Evolutionary conservation across 306 rosid genomes (phyloP), one percentile per base, ranked within the genome.

Genomic region (Lagenaria siceraria): DNA sequence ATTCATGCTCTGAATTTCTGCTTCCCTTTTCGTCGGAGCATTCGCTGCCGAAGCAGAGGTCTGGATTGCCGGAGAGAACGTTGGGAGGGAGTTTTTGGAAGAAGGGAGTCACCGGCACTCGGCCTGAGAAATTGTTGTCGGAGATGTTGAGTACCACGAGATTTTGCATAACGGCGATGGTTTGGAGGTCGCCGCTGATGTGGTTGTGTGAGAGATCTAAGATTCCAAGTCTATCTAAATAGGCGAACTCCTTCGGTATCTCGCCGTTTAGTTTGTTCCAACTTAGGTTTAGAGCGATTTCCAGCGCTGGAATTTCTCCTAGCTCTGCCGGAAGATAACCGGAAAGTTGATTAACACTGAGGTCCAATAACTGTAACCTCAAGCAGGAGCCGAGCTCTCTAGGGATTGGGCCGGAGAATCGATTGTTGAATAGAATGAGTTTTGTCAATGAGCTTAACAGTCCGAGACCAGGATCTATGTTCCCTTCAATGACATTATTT

Each of bases 271-370:
- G 87, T 19, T 84, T 79, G 79, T 94, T 94, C 27, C 80, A 85
- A 91, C 98, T 94, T 24, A 94, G 84, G 70, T 94, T 94, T 70
- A 94, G 74, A 35, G 98, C 84, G 54, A 94, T 94, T 79, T 91
- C 98, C 19, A 94, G 86, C 1, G 89, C 84, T 5, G 95, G 96
- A 70, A 94, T 83, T 63, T 81, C 84, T 0, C 96, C 97, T 3
- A 92, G 65, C 17, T 78, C 84, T 6, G 85, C 84, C 13, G 98
- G 96, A 22, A 94, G 87, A n/a, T 77, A 75, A n/a, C 96, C 92
- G 3, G 88, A 61, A 70, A 92, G 77, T 3, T 76, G 55, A 72
- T 94, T 94, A 27, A 82, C 75, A 35, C 98, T 87, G 61, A 94
- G 86, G 81, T 94, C 97, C 52, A 94, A 74, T 21, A 92, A 49